Evolutionary conservation across 495 filamentous ascomycete species (phyloP).

Genomic region (Platismatia glauca): DNA sequence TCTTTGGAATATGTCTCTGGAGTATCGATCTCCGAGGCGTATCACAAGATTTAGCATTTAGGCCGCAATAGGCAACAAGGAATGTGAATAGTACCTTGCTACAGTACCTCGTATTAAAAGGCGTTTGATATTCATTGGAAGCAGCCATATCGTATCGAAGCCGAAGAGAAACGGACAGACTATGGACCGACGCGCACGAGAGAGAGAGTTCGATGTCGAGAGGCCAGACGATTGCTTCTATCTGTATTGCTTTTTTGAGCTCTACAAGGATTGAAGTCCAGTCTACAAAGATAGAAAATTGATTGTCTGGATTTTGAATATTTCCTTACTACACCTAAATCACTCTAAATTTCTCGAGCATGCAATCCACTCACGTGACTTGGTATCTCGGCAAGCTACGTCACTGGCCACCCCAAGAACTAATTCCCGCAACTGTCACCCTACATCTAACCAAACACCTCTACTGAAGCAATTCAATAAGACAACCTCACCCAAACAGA

Average conservation of each 20-base stretch:
- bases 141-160: conserved; percentile 1
- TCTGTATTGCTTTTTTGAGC: background rate
- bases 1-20: background rate
- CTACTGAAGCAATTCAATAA: background rate
- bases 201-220: background rate
- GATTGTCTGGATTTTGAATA: too few species aligned
- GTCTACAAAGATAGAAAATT: too few species aligned
- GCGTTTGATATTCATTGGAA: conserved; percentile 5
- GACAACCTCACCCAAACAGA: background rate
- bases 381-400: too few species aligned
- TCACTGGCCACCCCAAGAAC: background rate
- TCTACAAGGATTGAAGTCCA: too few species aligned
- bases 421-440: background rate
- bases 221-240: background rate
- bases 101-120: conserved; percentile 5
- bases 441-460: background rate
- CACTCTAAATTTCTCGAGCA: too few species aligned
- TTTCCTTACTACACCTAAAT: too few species aligned
- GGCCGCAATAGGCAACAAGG: background rate
- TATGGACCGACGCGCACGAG: background rate
- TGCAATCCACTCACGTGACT: too few species aligned
- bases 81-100: background rate
- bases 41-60: too few species aligned
- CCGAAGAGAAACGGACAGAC: too few species aligned
- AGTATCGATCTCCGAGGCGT: too few species aligned